Evolutionary conservation across 495 filamentous ascomycete species (phyloP), one percentile per base, ranked within the genome.

Genomic region (Jackrogersella multiformis): DNA sequence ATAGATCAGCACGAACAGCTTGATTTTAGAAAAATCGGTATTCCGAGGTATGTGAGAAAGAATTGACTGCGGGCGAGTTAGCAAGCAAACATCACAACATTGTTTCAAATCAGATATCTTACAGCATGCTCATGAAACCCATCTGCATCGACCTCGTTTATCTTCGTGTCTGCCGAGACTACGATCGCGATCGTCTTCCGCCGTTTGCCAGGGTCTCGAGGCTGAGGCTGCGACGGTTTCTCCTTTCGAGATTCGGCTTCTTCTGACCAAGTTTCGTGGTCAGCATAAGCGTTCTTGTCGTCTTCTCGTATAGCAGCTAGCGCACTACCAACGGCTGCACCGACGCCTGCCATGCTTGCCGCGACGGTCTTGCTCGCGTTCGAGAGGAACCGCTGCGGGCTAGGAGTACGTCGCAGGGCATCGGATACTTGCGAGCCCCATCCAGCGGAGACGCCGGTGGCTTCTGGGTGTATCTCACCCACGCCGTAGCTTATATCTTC

Each of bases 1-100:
- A 73, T 97, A 96, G 73, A 97, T 96, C 58, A 97, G 84, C 51
- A 97, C 82, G 64, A 96, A 95, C 30, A 97, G 82, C 66, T 90
- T 88, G 44, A 87, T 84, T 23, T 82, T 87, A 45, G 86, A 85
- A 60, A 85, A 79, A 68, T 95, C 86, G 52, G 87, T 85, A 49
- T 90, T 86, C 66, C 86, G 83, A 9, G 91, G 92, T 53, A 97
- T 88, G 75, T 96, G 91, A 13, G 92, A 95, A 28, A 97, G 86
- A 67, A 97, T 89, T 23, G 93, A 95, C 92, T 97, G 67, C 7
- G 8, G 4, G 12, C 5, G 26, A 30, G 61, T 74, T 65, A 76
- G 77, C 35, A 32, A 20, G 32, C 12, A 51, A 24, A n/a, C 15
- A 51, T 39, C 15, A 4, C 16, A 26, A 36, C 15, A 16, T 16